Evolutionary conservation across 805 yeast species (phyloP).

Genomic region (Saturnispora sanitii): DNA sequence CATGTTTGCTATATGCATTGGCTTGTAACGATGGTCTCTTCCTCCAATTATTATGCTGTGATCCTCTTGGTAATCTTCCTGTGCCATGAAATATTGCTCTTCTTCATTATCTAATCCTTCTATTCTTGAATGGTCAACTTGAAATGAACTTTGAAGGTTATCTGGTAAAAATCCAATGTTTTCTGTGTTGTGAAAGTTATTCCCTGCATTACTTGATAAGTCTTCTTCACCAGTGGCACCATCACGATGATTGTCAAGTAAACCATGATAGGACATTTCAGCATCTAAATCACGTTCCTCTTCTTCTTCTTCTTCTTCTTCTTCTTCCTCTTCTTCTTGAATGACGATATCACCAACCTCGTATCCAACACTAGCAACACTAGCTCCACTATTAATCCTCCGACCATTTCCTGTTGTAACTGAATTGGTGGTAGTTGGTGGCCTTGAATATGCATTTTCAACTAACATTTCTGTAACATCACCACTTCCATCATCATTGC

Average conservation of each 20-base stretch:
- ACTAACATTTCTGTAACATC: constrained; percentile 14
- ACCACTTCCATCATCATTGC: not conserved
- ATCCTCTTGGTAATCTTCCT: constrained; percentile 30
- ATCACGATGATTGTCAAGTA: constrained; percentile 20
- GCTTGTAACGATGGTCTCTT: not conserved
- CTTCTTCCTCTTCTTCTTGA: constrained; percentile 1
- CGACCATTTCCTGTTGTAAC: constrained; percentile 9
- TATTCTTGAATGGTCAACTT: constrained; percentile 6
- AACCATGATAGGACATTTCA: constrained; percentile 34
- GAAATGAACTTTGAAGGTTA: constrained; percentile 11
- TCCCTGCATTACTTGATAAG: not conserved
- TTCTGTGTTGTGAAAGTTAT: not conserved
- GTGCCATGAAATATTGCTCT: constrained; percentile 27
- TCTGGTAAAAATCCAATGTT: constrained; percentile 1
- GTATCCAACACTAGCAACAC: constrained; percentile 17
- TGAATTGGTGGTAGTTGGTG: constrained; percentile 8
- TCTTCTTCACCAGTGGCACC: constrained; percentile 8
- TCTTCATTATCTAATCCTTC: constrained; percentile 8
- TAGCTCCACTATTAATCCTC: constrained; percentile 17
- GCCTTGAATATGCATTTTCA: constrained; percentile 14
- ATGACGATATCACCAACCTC: constrained; percentile 8
- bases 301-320: constrained; percentile 4
- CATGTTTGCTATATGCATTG: not conserved
- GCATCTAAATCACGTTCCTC: constrained; percentile 36
- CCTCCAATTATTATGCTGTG: constrained; percentile 17